Conservation (phyloP, 202 grass and related monocot species). For the Cymbopogon flexuosus region DNA sequence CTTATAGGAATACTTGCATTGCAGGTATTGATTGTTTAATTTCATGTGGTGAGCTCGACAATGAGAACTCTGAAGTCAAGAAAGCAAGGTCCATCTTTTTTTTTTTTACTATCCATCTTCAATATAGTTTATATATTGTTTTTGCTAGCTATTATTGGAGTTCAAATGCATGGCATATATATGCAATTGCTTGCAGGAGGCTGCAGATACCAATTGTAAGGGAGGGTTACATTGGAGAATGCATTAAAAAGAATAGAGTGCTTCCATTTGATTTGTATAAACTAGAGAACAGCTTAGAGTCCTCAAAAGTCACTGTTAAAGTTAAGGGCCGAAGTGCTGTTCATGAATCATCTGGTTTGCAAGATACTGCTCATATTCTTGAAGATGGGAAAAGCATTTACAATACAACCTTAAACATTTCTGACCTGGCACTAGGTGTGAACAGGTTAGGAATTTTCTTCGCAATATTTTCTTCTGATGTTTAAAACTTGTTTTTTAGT, state of each 20-base stretch:
- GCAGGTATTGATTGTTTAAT: constrained; percentile 83
- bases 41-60: constrained; percentile 57
- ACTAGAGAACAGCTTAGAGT: constrained; percentile 49
- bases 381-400: constrained; percentile 90
- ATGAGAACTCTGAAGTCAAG: constrained; percentile 63
- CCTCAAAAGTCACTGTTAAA: constrained; percentile 88
- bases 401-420: constrained; percentile 94
- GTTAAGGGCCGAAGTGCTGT: constrained; percentile 94
- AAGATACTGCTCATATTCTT: constrained; percentile 91
- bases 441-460: constrained; percentile 61
- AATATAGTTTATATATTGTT: constrained; percentile 4
- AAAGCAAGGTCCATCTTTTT: constrained; percentile 75
- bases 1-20: constrained; percentile 36
- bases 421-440: constrained; percentile 82
- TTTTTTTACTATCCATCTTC: constrained; percentile 18
- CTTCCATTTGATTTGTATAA: constrained; percentile 84
- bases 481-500: neutral
- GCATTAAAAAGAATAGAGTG: constrained; percentile 60
- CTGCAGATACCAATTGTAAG: constrained; percentile 84
- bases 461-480: constrained; percentile 2
- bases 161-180: constrained; percentile 18
- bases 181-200: constrained; percentile 56
- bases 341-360: constrained; percentile 89
- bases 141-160: neutral
- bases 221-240: constrained; percentile 68